Evolutionary conservation across 805 yeast species (phyloP).

Genomic region (Metschnikowia lochheadii): DNA sequence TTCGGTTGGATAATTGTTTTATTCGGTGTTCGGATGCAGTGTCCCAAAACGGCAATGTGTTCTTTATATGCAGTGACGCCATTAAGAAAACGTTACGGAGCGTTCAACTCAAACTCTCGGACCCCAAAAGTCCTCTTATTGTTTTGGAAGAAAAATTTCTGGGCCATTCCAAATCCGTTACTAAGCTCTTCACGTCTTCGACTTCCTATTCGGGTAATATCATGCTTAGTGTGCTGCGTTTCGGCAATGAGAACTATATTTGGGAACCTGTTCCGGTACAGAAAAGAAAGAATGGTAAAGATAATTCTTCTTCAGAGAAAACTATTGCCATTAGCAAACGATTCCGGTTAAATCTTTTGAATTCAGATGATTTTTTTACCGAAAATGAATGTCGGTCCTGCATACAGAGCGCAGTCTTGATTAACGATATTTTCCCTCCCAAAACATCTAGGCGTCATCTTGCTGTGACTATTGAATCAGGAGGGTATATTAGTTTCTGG

Average conservation of each 20-base stretch:
- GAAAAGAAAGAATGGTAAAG: not conserved
- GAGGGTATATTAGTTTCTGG: conserved; percentile 52
- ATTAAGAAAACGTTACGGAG: conserved; percentile 32
- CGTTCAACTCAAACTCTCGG: conserved; percentile 17
- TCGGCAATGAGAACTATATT: conserved; percentile 35
- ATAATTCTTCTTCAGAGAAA: not conserved
- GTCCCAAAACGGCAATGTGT: conserved; percentile 3
- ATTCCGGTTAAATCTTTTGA: conserved; percentile 23
- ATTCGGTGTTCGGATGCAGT: conserved; percentile 4
- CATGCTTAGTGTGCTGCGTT: conserved; percentile 36
- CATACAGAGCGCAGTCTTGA: conserved; percentile 30
- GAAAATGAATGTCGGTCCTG: conserved; percentile 5
- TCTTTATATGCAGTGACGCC: conserved; percentile 35
- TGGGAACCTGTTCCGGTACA: conserved; percentile 38
- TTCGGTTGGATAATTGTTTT: conserved; percentile 1
- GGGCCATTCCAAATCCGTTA: conserved; percentile 83
- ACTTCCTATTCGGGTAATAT: conserved; percentile 25
- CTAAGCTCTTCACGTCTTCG: conserved; percentile 58
- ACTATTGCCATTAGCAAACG: conserved; percentile 31
- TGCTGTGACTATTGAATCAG: conserved; percentile 28
- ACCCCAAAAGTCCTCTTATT: conserved; percentile 6
- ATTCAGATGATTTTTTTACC: not conserved
- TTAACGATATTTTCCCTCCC: conserved; percentile 25
- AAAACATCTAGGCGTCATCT: conserved; percentile 25
- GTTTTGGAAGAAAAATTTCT: conserved; percentile 52